Evolutionary conservation across 2,329 filamentous ascomycete genomes (phyloP), one percentile per base, ranked within the genome.

Genomic region (Aspergillus vadensis): DNA sequence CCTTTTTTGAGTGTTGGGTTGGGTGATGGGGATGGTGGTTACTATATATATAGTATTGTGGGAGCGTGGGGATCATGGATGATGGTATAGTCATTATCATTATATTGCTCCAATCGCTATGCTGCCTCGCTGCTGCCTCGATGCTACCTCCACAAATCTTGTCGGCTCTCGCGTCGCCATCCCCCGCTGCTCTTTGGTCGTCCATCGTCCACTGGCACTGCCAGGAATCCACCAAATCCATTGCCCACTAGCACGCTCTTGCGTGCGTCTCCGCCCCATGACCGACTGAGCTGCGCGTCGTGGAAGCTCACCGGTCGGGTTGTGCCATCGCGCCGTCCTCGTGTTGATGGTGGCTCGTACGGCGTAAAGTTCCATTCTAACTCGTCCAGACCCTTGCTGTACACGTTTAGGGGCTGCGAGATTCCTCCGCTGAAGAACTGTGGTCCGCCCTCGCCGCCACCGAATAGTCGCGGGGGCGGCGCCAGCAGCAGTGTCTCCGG

Each of bases 401-500:
- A 89, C 39, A 89, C 82, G 64, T 86, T 82, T 21, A 90, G 78
- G 2, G 83, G 81, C 65, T 87, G 86, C 27, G 79, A 78, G 64
- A 89, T 79, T 8, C 74, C 73, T 43, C 67, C 65, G 6, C 63
- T 62, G 5, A 63, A 61, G 17, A 65, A 61, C 38, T 69, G 71
- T 1, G 72, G 68, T 0, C 70, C 69, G 6, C 55, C 61, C 15
- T 71, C 71, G n/a, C 69, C 72, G 10, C 72, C 72, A 0, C 80
- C 81, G 62, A 85, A 86, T 1, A 82, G 76, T 6, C 82, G 79
- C 1, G 80, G 81, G 2, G 91, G 89, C 1, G 89, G 90, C 1
- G 88, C 85, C 6, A 94, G 82, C 14, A 92, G 83, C 5, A 97
- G 85, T 10, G 88, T 84, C 67, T 96, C 91, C 2, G 92, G 88